phyloP scores from a whole-genome alignment of 2,329 filamentous ascomycete genomes.

The Xylariaceae sp. region DNA sequence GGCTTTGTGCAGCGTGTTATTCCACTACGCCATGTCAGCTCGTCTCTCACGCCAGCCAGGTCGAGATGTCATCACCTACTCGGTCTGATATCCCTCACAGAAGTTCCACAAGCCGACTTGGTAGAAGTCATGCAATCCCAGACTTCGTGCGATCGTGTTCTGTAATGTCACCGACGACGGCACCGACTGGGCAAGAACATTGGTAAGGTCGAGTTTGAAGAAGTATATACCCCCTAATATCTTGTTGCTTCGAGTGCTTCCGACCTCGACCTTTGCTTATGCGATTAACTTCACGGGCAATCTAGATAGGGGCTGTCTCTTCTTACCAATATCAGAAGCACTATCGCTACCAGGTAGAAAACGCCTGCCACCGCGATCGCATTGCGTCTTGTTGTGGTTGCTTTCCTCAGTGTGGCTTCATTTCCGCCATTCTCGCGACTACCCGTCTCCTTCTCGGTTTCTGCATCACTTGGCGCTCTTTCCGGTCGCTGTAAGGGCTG shows the following conservation, averaged over 20 bases:
- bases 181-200: slow-evolving; percentile 70
- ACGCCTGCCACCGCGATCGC: slow-evolving; percentile 61
- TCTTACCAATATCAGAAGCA: slow-evolving; percentile 72
- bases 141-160: slow-evolving; percentile 78
- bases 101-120: slow-evolving; percentile 88
- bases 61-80: slow-evolving; percentile 36
- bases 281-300: slow-evolving; percentile 1
- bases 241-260: slow-evolving; percentile 59
- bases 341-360: slow-evolving; percentile 58
- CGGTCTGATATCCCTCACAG: slow-evolving; percentile 75
- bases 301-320: not conserved
- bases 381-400: slow-evolving; percentile 50
- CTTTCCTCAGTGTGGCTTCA: slow-evolving; percentile 38
- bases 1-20: slow-evolving; percentile 72
- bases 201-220: slow-evolving; percentile 73
- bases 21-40: slow-evolving; percentile 53
- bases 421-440: slow-evolving; percentile 12
- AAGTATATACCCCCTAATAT: slow-evolving; percentile 72
- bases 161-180: slow-evolving; percentile 65
- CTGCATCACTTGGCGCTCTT: slow-evolving; percentile 15
- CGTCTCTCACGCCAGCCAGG: not conserved
- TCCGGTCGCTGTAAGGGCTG: slow-evolving; percentile 26
- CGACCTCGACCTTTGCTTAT: slow-evolving; percentile 54
- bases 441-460: slow-evolving; percentile 21
- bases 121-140: slow-evolving; percentile 92